Conservation (phyloP, 2,329 filamentous ascomycete species). For the Colletotrichum costaricense region DNA sequence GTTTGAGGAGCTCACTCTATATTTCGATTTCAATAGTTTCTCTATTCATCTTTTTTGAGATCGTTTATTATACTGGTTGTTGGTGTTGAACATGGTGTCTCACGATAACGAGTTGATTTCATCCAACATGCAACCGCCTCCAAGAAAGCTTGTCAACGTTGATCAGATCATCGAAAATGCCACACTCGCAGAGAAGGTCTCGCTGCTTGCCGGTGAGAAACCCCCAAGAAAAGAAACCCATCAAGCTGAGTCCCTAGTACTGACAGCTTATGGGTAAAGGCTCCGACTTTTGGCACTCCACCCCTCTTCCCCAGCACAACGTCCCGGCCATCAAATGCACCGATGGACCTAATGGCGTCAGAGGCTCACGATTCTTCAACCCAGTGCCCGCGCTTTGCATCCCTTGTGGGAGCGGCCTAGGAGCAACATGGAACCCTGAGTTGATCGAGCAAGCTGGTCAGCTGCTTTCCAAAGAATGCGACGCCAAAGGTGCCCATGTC, state of each 20-base stretch:
- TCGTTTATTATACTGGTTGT: not conserved
- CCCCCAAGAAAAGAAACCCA: not conserved
- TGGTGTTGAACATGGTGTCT: not conserved
- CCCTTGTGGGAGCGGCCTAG: slow-evolving; percentile 68
- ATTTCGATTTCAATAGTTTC: not conserved
- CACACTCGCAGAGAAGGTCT: slow-evolving; percentile 62
- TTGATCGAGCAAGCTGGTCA: slow-evolving; percentile 62
- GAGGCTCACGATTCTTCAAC: slow-evolving; percentile 76
- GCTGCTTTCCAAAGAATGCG: slow-evolving; percentile 63
- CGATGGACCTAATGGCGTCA: slow-evolving; percentile 77
- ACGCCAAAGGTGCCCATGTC: slow-evolving; percentile 66
- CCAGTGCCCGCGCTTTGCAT: slow-evolving; percentile 69
- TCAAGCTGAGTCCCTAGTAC: not conserved
- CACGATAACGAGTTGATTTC: not conserved
- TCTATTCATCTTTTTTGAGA: not conserved
- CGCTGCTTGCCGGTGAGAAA: slow-evolving; percentile 59
- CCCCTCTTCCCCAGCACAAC: slow-evolving; percentile 66
- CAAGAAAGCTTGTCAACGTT: slow-evolving; percentile 52
- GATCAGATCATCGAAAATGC: slow-evolving; percentile 65
- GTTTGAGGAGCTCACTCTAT: not conserved
- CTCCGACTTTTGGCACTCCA: slow-evolving; percentile 77
- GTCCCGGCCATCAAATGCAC: slow-evolving; percentile 73
- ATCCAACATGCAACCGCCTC: not conserved
- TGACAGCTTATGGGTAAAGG: slow-evolving; percentile 48
- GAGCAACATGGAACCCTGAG: slow-evolving; percentile 66